Percentiles rank a stretch among this genome's conserved stretches.
Evolutionary conservation across 306 rosid species (phyloP).

Genomic region (Macrotyloma uniflorum): DNA sequence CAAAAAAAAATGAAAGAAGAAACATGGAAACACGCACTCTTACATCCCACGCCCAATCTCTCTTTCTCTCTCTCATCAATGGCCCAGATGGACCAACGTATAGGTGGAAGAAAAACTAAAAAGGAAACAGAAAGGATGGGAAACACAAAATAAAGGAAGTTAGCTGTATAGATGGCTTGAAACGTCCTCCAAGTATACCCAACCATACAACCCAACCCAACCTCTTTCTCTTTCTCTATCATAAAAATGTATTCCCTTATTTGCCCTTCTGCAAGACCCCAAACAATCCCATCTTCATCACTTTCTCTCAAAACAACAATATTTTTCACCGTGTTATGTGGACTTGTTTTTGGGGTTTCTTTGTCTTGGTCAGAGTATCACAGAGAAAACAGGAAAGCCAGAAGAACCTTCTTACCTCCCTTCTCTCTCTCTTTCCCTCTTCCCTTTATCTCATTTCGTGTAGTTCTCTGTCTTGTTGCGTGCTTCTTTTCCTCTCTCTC

Average conservation of each 20-base stretch:
- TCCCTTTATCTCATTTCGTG: neutral
- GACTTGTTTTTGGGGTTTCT: slow-evolving; percentile 64
- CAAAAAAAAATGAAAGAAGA: slow-evolving; percentile 52
- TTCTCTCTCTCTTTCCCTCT: neutral
- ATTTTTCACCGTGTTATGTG: slow-evolving; percentile 83
- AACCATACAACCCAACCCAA: slow-evolving; percentile 26
- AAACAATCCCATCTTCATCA: slow-evolving; percentile 85
- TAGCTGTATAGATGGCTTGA: slow-evolving; percentile 55
- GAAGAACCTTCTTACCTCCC: slow-evolving; percentile 50
- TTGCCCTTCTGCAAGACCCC: slow-evolving; percentile 94
- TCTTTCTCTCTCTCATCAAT: slow-evolving; percentile 49
- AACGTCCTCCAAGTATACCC: slow-evolving; percentile 78
- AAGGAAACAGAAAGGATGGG: slow-evolving; percentile 42
- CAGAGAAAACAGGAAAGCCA: slow-evolving; percentile 88
- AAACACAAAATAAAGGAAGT: slow-evolving; percentile 42
- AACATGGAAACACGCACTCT: slow-evolving; percentile 62
- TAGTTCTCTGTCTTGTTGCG: neutral
- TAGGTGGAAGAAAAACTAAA: slow-evolving; percentile 49
- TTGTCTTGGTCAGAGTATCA: slow-evolving; percentile 83
- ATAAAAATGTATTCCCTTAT: slow-evolving; percentile 57
- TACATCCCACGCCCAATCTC: slow-evolving; percentile 49
- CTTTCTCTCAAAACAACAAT: slow-evolving; percentile 60
- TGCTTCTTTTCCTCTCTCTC: slow-evolving; percentile 25
- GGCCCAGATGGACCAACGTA: slow-evolving; percentile 89
- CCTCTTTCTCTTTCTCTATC: slow-evolving; percentile 40